Evolutionary conservation across 1,284 basidiomycete species (phyloP), one percentile per base, ranked within the genome.

Genomic region (Mycosarcoma maydis): DNA sequence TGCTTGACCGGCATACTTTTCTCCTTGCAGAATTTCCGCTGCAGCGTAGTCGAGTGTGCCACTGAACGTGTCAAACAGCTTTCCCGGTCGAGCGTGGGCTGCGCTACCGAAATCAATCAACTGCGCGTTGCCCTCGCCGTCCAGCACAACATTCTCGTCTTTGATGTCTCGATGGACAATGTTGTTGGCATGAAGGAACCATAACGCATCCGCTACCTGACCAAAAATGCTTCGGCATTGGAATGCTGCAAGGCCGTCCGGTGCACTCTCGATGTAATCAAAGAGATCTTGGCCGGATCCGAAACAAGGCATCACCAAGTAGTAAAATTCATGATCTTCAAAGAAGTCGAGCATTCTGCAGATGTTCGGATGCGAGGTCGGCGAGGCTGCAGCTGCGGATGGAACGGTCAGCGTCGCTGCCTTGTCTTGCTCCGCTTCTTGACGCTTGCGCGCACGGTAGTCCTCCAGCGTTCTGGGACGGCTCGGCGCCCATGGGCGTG

Each of bases 131-230:
- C 73, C 74, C 24, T 61, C 34, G 13, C 64, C 72, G 77, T 88
- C 83, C 13, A 87, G 79, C 27, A 86, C 85, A 33, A 98, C 93
- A 81, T 98, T 98, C 83, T 98, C 95, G 78, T 98, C 95, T 84
- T 98, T 98, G 83, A 98, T 89, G 80, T 98, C 96, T 61, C 95
- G 92, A 83, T 98, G 95, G 7, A 98, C 94, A 88, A 86, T 97
- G 55, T 92, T 92, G 77, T 91, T 92, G 19, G 88, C 86, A 82
- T 98, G 95, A 52, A 98, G 84, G 85, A 97, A 98, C 55, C 86
- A 87, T 60, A 97, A 84, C 2, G 93, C 94, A 82, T 97, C 94
- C 24, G 92, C 91, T 30, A 98, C 90, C 83, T 98, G 95, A 16
- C 93, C 92, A 11, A 98, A 86, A 79, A 97, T 92, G 52, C 88